Evolutionary conservation across 2,329 filamentous ascomycete species (phyloP).

Genomic region (Capronia coronata): DNA sequence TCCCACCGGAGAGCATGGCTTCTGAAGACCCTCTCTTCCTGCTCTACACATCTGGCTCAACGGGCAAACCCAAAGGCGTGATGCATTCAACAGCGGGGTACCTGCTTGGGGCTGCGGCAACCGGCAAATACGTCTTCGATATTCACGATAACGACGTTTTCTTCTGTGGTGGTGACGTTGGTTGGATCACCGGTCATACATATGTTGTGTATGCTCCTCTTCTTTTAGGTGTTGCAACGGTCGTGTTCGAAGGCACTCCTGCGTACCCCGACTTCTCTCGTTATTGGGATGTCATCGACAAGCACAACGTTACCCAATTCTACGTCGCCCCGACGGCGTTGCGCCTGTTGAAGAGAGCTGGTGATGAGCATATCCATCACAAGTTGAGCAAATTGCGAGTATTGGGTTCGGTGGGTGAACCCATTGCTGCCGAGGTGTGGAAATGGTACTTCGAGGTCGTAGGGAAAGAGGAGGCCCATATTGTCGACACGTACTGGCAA

Average conservation of each 20-base stretch:
- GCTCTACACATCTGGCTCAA: constrained; percentile 95
- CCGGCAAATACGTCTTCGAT: constrained; percentile 98
- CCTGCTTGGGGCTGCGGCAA: constrained; percentile 84
- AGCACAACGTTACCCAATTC: constrained; percentile 93
- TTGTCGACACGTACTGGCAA: constrained; percentile 99
- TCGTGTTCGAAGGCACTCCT: constrained; percentile 96
- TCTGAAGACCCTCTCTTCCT: constrained; percentile 96
- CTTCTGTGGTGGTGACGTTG: constrained; percentile 97
- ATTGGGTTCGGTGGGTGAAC: constrained; percentile 91
- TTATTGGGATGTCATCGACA: constrained; percentile 97
- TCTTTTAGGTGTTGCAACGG: constrained; percentile 83
- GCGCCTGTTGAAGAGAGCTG: constrained; percentile 87
- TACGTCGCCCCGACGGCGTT: constrained; percentile 95
- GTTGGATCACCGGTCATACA: constrained; percentile 98
- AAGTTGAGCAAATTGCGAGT: constrained; percentile 85
- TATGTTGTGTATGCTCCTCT: constrained; percentile 97
- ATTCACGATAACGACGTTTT: constrained; percentile 89
- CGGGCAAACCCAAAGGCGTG: constrained; percentile 97
- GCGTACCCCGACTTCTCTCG: constrained; percentile 96
- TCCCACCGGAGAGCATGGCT: constrained; percentile 79
- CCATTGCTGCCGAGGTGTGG: constrained; percentile 96
- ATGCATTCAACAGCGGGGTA: constrained; percentile 97
- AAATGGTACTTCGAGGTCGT: constrained; percentile 98
- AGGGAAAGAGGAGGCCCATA: constrained; percentile 84
- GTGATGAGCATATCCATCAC: constrained; percentile 83